Evolutionary conservation across 495 filamentous ascomycete genomes (phyloP).

Genomic region (Tuber brumale): DNA sequence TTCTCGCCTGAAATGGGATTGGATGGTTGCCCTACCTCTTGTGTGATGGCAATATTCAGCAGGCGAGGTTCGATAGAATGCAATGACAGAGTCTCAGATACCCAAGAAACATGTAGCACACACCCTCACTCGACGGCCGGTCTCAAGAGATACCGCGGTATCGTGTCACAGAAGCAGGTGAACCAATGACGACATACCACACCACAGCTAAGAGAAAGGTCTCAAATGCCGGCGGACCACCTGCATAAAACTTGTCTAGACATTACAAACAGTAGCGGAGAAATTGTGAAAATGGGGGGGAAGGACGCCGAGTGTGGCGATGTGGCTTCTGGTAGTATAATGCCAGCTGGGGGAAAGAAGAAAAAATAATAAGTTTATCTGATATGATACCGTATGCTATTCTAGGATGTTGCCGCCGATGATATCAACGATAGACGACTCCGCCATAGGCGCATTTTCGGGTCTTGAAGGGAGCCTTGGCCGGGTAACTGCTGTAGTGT

Average conservation of each 20-base stretch:
- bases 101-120: background rate
- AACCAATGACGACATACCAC: background rate
- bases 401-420: background rate
- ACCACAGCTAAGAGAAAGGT: background rate
- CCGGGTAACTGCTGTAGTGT: background rate
- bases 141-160: background rate
- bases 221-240: background rate
- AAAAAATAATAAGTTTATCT: background rate
- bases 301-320: background rate
- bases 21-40: background rate
- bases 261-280: background rate
- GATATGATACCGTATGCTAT: background rate
- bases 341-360: background rate
- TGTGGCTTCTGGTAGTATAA: background rate
- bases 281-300: background rate
- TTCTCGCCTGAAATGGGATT: background rate
- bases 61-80: background rate
- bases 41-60: background rate
- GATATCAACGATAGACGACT: background rate
- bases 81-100: background rate
- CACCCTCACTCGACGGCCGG: background rate
- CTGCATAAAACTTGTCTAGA: background rate
- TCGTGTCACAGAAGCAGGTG: background rate
- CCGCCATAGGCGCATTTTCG: slow-evolving; percentile 2
- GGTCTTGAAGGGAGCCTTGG: background rate